Base-by-base conservation (phyloP, 805 yeast species). In the Middelhovenomyces tepae region DNA sequence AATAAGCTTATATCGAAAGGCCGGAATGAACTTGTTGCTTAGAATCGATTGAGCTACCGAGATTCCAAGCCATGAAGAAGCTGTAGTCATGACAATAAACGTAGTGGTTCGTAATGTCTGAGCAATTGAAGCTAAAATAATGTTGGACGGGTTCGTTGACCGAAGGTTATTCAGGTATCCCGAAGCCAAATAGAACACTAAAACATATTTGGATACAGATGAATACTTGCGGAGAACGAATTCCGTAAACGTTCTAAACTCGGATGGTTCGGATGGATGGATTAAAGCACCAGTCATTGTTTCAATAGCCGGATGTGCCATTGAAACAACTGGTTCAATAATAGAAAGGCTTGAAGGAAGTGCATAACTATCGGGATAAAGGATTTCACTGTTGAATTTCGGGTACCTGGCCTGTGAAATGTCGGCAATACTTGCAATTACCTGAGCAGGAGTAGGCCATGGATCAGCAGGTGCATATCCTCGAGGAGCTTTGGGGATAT, bases 31-130 rank as follows among this genome's bases (percentile, higher is more conserved):
- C 20, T 38, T 43, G 35, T 46, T 45, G 16, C 58, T 53, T 14
- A 61, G 42, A 33, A 59, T 9, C 33, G 38, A 35, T 37, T 60
- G 62, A 18, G 53, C 41, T 14, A 53, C 39, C 20, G 58, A 62
- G 11, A 62, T 47, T 8, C 67, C 67, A 7, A 56, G 51, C 61
- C 65, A 56, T 2, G 60, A 54, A 5, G 61, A 46, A 8, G 65
- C 51, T 3, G 55, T 44, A 3, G 54, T 40, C 53, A 61, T 39
- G 16, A 61, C 48, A 26, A 57, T 40, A 29, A 57, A 53, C 9
- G 48, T 35, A 18, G 56, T 45, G 5, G 60, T 49, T 26, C 64
- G 51, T 16, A 50, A 27, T 6, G 61, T 44, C 13, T 46, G 39
- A 24, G 44, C 41, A 7, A 46, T 22, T 1, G 47, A 38, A 7